A percentile compares a stretch with the other conserved stretches of the same genome.
Evolutionary conservation across 2,329 filamentous ascomycete genomes (phyloP).

Genomic region (Knoxdaviesia capensis): DNA sequence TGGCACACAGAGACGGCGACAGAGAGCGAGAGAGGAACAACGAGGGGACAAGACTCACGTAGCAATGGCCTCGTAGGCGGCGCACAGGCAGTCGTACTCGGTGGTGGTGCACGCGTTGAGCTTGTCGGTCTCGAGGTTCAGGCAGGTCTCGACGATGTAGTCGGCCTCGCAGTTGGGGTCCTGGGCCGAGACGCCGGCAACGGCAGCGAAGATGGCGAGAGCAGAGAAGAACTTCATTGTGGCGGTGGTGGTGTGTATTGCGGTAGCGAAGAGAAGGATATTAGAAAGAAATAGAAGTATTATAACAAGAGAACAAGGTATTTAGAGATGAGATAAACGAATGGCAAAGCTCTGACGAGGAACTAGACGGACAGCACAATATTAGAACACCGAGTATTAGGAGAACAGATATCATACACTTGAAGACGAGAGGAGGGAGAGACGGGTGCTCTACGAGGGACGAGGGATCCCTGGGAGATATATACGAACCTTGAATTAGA

Average conservation of each 20-base stretch:
- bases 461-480: neutral
- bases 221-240: constrained; percentile 25
- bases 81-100: constrained; percentile 28
- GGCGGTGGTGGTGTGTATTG: constrained; percentile 5
- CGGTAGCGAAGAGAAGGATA: constrained; percentile 1
- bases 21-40: neutral
- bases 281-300: constrained; percentile 2
- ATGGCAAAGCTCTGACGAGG: no score
- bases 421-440: neutral
- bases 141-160: constrained; percentile 25
- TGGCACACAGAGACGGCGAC: neutral
- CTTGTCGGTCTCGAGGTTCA: constrained; percentile 18
- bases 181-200: constrained; percentile 11
- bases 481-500: no score
- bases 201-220: constrained; percentile 17
- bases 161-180: constrained; percentile 19
- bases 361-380: no score
- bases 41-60: constrained; percentile 17
- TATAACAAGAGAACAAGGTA: neutral
- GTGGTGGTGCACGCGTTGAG: constrained; percentile 15
- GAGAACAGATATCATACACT: no score
- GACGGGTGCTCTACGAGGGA: neutral
- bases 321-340: no score
- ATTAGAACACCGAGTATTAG: neutral
- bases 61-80: constrained; percentile 20